These are phyloP conservation scores for Chloris gayana DNA, from an alignment of 176 grass and related monocot species.

Conservation along the genomic window DNA sequence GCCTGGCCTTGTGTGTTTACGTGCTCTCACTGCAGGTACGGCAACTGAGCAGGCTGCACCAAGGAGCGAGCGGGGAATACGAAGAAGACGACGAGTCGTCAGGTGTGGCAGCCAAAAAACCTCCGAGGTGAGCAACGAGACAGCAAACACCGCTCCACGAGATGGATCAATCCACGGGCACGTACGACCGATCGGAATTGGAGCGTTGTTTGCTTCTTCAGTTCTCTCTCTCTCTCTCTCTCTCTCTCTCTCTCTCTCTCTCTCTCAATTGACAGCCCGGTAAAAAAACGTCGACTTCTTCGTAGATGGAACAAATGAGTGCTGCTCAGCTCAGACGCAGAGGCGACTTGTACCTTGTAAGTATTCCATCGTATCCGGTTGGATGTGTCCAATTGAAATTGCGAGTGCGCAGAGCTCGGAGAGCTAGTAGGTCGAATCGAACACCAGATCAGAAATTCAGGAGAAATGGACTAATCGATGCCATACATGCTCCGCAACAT, in stretches of 20 bases:
- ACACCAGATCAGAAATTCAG: background rate
- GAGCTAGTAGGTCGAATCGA: background rate
- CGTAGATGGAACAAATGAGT: conserved; percentile 15
- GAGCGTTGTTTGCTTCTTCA: conserved; percentile 28
- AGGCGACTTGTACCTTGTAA: background rate
- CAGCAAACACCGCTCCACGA: conserved; percentile 20
- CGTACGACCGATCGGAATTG: conserved; percentile 27
- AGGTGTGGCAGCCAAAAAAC: conserved; percentile 26
- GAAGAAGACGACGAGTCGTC: background rate
- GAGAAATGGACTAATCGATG: background rate
- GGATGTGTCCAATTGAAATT: background rate
- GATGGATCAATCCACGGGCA: background rate
- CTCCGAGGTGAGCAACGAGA: conserved; percentile 33
- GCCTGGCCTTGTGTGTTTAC: background rate
- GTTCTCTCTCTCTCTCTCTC: background rate
- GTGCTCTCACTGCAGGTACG: conserved; percentile 1
- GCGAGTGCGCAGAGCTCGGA: background rate
- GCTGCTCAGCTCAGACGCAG: background rate
- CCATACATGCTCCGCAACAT: background rate
- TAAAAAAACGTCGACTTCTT: conserved; percentile 32
- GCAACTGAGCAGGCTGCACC: no score
- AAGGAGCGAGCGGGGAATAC: background rate
- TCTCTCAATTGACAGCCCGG: background rate
- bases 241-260: background rate
- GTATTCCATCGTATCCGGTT: background rate